These are phyloP conservation scores for Aquilaria yunnanensis DNA, from an alignment of 345 rosid genomes.

Conservation along the genomic window DNA sequence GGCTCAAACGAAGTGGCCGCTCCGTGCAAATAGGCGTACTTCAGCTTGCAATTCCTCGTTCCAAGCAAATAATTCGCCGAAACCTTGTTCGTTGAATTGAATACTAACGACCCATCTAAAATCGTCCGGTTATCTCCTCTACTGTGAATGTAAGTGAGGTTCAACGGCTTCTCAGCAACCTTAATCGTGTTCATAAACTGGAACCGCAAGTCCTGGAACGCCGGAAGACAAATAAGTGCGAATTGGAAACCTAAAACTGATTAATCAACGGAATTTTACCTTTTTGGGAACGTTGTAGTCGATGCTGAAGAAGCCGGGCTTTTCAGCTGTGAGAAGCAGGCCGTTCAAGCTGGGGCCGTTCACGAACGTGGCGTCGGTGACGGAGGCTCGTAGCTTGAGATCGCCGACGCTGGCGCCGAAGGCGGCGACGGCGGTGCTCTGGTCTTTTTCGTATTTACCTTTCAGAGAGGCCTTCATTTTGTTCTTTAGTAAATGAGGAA, in stretches of 20 bases:
- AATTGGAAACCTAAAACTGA: not conserved
- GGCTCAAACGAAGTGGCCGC: constrained; percentile 73
- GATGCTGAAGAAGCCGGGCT: constrained; percentile 73
- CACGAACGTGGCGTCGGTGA: constrained; percentile 80
- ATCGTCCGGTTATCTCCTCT: constrained; percentile 59
- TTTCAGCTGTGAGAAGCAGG: constrained; percentile 64
- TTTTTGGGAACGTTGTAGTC: constrained; percentile 81
- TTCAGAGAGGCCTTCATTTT: constrained; percentile 78
- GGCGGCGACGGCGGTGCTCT: constrained; percentile 43
- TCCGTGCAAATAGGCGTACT: constrained; percentile 63
- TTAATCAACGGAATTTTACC: constrained; percentile 21
- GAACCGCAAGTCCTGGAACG: constrained; percentile 71
- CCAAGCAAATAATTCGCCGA: constrained; percentile 75
- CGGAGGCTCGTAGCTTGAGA: constrained; percentile 65
- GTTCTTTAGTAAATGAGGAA: constrained; percentile 10
- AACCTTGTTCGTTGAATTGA: constrained; percentile 70
- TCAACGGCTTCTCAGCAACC: constrained; percentile 74
- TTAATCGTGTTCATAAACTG: constrained; percentile 83
- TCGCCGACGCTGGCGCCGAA: constrained; percentile 56
- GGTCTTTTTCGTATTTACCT: constrained; percentile 57
- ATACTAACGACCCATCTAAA: constrained; percentile 51
- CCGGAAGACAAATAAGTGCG: not conserved
- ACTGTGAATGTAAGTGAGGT: constrained; percentile 71
- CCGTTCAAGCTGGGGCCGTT: constrained; percentile 79
- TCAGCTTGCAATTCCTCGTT: constrained; percentile 70